A percentile compares a stretch with the other conserved stretches of the same genome.
phyloP scores from a whole-genome alignment of 1,284 basidiomycete species.

The Ganoderma lucidum region DNA sequence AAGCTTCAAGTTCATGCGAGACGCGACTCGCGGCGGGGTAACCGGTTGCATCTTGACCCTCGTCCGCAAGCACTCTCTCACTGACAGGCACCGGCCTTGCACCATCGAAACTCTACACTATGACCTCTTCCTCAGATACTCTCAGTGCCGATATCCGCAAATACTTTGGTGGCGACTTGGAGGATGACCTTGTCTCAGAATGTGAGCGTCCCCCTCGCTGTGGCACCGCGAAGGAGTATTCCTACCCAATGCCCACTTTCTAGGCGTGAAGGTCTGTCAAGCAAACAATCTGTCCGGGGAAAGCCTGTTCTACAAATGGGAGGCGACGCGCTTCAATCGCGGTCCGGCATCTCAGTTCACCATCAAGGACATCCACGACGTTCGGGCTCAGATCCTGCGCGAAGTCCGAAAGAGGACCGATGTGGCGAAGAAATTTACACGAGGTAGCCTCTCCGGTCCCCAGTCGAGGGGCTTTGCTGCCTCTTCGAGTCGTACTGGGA shows the following conservation, averaged over 20 bases:
- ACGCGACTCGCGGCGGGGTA: neutral
- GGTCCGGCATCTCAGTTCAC: conserved; percentile 52
- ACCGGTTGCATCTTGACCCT: neutral
- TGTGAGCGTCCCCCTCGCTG: conserved; percentile 11
- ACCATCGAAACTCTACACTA: neutral
- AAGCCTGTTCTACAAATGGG: conserved; percentile 76
- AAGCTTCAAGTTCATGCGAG: neutral
- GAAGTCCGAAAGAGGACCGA: conserved; percentile 54
- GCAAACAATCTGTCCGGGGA: conserved; percentile 66
- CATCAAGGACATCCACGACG: conserved; percentile 55
- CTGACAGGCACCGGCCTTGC: neutral
- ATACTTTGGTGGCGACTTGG: conserved; percentile 3
- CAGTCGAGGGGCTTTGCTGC: conserved; percentile 30
- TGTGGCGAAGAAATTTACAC: conserved; percentile 46
- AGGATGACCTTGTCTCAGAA: conserved; percentile 10
- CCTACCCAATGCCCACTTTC: neutral
- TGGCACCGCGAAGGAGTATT: neutral
- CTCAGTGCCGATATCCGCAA: neutral
- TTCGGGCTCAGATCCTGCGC: conserved; percentile 63
- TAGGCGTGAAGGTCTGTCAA: conserved; percentile 72
- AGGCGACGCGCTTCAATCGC: conserved; percentile 58
- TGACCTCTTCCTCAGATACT: neutral
- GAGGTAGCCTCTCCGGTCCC: conserved; percentile 28
- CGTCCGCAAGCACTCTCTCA: neutral
- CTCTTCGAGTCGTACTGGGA: conserved; percentile 23